These are phyloP conservation scores for Nakataea oryzae DNA, from an alignment of 2,329 filamentous ascomycete species.

Conservation along the genomic window DNA sequence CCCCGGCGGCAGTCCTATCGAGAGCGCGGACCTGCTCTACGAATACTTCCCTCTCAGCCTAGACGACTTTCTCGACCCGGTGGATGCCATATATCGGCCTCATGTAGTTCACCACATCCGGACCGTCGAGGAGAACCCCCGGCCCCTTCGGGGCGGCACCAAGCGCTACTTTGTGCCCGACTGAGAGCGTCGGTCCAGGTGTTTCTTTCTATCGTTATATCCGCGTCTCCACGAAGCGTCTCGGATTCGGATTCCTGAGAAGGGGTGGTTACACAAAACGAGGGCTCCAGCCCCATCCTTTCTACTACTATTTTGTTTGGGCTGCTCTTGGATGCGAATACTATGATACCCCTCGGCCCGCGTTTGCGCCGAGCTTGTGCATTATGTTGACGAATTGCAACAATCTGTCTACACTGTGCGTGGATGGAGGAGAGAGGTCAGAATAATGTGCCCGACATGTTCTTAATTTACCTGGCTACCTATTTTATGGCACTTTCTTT, in stretches of 20 bases:
- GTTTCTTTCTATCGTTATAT: not conserved
- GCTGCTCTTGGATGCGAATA: not conserved
- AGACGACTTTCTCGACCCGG: constrained; percentile 71
- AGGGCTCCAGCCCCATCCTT: not conserved
- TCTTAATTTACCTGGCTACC: not conserved
- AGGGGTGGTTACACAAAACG: too few species aligned
- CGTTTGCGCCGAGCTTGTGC: not conserved
- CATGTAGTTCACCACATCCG: constrained; percentile 88
- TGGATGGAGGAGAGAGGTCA: not conserved
- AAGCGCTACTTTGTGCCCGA: constrained; percentile 67
- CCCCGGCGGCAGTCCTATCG: constrained; percentile 47
- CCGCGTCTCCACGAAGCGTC: not conserved
- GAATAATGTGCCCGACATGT: not conserved
- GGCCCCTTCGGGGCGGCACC: constrained; percentile 52
- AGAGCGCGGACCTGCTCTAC: constrained; percentile 76
- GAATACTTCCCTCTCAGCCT: constrained; percentile 90
- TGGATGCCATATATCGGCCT: constrained; percentile 81
- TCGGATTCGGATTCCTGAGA: too few species aligned
- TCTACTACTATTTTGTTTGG: not conserved
- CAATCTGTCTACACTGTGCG: not conserved
- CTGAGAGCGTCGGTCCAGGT: constrained; percentile 15
- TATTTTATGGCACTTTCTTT: too few species aligned
- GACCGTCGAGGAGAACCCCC: constrained; percentile 59
- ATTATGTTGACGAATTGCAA: not conserved
- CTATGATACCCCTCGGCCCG: not conserved